Evolutionary conservation across 306 rosid genomes (phyloP), one percentile per base, ranked within the genome.

Genomic region (Fragaria iinumae): DNA sequence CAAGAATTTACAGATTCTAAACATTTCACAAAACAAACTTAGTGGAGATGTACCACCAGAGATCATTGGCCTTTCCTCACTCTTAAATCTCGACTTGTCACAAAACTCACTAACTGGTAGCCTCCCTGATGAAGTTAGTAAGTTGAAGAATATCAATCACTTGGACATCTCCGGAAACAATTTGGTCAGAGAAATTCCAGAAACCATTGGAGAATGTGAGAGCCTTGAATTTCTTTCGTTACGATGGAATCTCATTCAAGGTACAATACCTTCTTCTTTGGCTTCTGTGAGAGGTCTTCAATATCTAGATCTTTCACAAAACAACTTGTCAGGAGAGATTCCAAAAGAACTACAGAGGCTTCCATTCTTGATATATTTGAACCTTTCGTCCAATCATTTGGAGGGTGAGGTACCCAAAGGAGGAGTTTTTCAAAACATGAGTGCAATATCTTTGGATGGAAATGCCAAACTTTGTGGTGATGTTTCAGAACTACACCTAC

Each of bases 31-130:
- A 2, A 81, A 88, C 50, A 77, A 6, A n/a, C 21, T 86, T 1
- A 43, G 45, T 1, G 90, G 90, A 77, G 14, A 29, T 41, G 80
- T 85, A 68, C 84, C 93, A 0, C 1, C 11, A 1, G 76, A 81
- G 60, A 11, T 83, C 36, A 65, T 83, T 0, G 55, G 16, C 16
- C 50, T 79, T 67, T 2, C 77, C 0, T 72, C 77, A 5, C 6
- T 76, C 72, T n/a, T 69, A 75, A 34, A 21, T 5, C 29, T 89
- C 11, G 2, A 72, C 72, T 79, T 83, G 18, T 81, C 88, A 18
- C 60, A 50, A 0, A 87, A 87, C 71, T 79, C 79, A 2, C 68
- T 85, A 8, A 81, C 48, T 36, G 84, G 86, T 0, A 66, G 7
- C 41, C 69, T 87, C 16, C 83, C 89, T 0, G 0, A n/a, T 0